Evolutionary conservation across 306 rosid genomes (phyloP), one percentile per base, ranked within the genome.

Genomic region (Morella rubra): DNA sequence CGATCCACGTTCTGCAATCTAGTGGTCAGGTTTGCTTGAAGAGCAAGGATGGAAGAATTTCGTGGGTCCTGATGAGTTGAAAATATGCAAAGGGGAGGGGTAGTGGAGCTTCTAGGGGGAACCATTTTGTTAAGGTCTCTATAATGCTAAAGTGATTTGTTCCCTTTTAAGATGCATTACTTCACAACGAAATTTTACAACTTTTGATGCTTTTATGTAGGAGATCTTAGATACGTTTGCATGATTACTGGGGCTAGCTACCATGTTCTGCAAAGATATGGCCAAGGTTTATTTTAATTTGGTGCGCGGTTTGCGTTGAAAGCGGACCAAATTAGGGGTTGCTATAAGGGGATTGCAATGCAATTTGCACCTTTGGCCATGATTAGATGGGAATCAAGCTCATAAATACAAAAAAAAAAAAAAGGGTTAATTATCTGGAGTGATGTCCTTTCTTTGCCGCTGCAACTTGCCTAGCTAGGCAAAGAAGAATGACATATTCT

Each of bases 111-210:
- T 62, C 37, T 32, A 13, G 44, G 32, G 69, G 45, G 44, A 62
- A 37, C 11, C 19, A 32, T 14, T 19, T 32, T 18, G 14, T 37
- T 7, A 32, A 62, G 45, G 45, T 62, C 37, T 44, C 15, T 37
- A 37, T 62, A 19, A 44, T 62, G 22, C 61, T 60, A 61, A 61
- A 62, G 69, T 14, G 69, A 40, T 62, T 62, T 62, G 46, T 62
- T 62, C 69, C 44, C 69, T 14, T 37, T 4, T 37, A 15, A 62
- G 69, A 62, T 37, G 69, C 69, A 62, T 32, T 62, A 7, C 2
- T 12, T 49, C 69, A 44, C 45, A 3, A 6, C 37, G 46, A 46
- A n/a, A 62, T 2, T 9, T 11, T 47, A 3, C 20, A 6, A 37
- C 68, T 32, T 61, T 62, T 62, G 46, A 44, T 62, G 69, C 19